A percentile compares a stretch with the other conserved stretches of the same genome.
Evolutionary conservation across 2,329 filamentous ascomycete species (phyloP).

Genomic region (Dichotomopilus funicola): DNA sequence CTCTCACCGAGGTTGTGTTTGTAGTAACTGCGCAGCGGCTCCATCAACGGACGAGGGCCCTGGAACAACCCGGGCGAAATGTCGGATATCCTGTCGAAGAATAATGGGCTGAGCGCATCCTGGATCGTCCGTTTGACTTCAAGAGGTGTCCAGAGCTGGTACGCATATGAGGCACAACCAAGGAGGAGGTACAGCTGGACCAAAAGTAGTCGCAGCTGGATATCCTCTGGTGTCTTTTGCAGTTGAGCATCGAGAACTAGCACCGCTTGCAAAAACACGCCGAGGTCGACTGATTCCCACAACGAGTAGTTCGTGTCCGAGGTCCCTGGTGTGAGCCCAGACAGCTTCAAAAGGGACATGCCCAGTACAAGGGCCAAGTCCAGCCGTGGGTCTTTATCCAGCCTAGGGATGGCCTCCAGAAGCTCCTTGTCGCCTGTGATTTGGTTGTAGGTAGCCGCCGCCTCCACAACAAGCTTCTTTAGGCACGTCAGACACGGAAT

Average conservation of each 20-base stretch:
- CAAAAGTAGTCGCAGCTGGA: constrained; percentile 42
- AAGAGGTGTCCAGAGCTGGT: constrained; percentile 43
- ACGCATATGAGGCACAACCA: constrained; percentile 42
- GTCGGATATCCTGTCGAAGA: constrained; percentile 49
- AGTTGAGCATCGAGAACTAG: constrained; percentile 45
- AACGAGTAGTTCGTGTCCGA: constrained; percentile 13
- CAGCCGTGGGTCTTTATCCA: constrained; percentile 30
- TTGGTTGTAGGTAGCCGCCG: constrained; percentile 20
- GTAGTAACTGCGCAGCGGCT: constrained; percentile 42
- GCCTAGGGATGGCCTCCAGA: constrained; percentile 18
- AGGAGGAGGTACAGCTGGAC: constrained; percentile 46
- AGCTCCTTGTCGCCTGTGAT: constrained; percentile 21
- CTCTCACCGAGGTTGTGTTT: constrained; percentile 33
- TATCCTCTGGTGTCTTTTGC: constrained; percentile 39
- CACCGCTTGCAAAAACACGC: constrained; percentile 41
- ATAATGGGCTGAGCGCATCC: constrained; percentile 49
- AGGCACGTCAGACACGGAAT: constrained; percentile 20
- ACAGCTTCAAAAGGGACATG: constrained; percentile 27
- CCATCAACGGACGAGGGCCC: constrained; percentile 33
- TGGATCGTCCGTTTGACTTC: constrained; percentile 52
- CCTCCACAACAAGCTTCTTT: constrained; percentile 20
- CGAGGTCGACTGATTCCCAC: constrained; percentile 22
- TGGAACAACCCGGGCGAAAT: constrained; percentile 40
- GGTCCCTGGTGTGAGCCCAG: constrained; percentile 20
- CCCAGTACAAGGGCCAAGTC: constrained; percentile 30